phyloP scores from a whole-genome alignment of 179 eudicot species.

The Camellia oleifera region DNA sequence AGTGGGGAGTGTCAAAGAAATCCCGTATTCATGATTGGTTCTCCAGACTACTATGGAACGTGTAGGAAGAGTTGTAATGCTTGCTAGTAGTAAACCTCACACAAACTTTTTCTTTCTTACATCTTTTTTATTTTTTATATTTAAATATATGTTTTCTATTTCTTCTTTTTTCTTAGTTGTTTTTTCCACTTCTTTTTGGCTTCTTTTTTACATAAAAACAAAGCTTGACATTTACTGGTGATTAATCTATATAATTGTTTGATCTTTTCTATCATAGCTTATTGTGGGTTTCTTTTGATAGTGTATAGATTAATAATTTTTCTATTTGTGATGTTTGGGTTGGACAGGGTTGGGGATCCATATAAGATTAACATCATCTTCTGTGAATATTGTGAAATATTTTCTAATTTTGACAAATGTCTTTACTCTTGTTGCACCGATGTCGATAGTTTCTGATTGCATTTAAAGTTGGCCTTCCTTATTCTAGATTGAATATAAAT shows the following conservation, averaged over 20 bases:
- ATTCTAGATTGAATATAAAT: background rate
- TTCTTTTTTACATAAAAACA: background rate
- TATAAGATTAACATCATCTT: background rate
- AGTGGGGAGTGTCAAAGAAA: constrained; percentile 78
- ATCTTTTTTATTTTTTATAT: background rate
- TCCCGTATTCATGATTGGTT: constrained; percentile 86
- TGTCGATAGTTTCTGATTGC: background rate
- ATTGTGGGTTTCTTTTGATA: background rate
- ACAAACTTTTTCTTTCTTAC: background rate
- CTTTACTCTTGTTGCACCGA: background rate
- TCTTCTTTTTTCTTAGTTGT: background rate
- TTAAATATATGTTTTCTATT: no score
- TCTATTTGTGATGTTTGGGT: background rate
- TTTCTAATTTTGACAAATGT: background rate
- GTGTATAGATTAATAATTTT: background rate
- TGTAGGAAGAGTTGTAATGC: constrained; percentile 91
- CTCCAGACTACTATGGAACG: constrained; percentile 93
- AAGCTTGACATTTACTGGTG: background rate
- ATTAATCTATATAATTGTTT: background rate
- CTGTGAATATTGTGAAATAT: background rate
- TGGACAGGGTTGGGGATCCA: background rate
- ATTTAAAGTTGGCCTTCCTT: constrained; percentile 1
- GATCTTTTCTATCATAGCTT: background rate
- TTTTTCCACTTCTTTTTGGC: background rate
- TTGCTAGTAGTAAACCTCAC: constrained; percentile 38